phyloP scores from a whole-genome alignment of 108 stramenopile genomes.

The Skeletonema grethae region DNA sequence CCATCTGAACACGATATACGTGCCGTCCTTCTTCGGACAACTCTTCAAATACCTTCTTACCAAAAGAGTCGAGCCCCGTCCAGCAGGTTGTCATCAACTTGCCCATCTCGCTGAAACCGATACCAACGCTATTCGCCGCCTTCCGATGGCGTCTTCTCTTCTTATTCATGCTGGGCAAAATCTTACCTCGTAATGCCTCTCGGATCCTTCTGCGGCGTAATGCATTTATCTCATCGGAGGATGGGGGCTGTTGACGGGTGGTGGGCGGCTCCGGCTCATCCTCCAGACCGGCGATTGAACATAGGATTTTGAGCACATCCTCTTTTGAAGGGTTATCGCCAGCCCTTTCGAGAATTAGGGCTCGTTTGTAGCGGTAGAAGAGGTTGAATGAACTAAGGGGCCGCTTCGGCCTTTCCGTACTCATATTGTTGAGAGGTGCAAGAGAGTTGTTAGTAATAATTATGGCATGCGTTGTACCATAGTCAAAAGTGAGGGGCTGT shows the following conservation, averaged over 20 bases:
- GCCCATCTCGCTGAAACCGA: background rate
- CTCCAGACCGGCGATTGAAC: background rate
- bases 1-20: background rate
- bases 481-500: no score
- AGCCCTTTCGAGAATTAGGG: background rate
- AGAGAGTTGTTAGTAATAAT: no score
- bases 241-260: background rate
- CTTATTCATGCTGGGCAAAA: background rate
- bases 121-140: background rate
- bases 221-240: background rate
- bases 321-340: background rate
- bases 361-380: constrained; percentile 7
- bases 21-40: constrained; percentile 7
- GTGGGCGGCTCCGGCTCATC: background rate
- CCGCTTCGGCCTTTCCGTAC: constrained; percentile 2
- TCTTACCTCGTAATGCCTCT: background rate
- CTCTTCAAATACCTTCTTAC: background rate
- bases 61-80: background rate
- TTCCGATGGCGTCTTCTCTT: background rate
- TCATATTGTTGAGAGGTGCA: no score
- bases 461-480: no score
- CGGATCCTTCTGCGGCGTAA: constrained; percentile 1
- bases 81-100: constrained; percentile 4
- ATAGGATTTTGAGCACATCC: background rate
- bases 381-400: constrained; percentile 6